Base-by-base conservation (phyloP, 148 eudicot species). In the Chenopodium suecicum region DNA sequence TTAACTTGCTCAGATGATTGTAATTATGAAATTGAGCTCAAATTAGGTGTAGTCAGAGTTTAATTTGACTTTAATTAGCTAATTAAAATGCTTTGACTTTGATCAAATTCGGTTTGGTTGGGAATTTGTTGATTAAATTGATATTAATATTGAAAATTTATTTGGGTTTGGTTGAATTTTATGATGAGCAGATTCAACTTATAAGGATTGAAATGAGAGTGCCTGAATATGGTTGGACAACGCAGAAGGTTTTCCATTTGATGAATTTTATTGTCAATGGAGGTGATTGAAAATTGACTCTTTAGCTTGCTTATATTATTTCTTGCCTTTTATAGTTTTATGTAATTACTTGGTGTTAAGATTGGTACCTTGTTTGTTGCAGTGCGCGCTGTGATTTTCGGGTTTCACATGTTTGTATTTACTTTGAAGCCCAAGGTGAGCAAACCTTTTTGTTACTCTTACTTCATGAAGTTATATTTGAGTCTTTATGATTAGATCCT, bases 321-420 rank as follows among this genome's bases (percentile, higher is more conserved):
- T 69, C n/a, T 76, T 37, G 48, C 20, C 67, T 44, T 12, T 52
- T 31, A 4, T 73, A 0, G 9, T 1, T 70, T 14, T 16, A 9
- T 41, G 14, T 70, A 20, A 22, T 22, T 56, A 48, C 63, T 52
- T 62, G 23, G 41, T 81, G 63, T 74, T 81, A 72, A 83, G 23
- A 65, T 56, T 76, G 73, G 46, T 32, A 46, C 29, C 32, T 76
- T 62, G 20, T 46, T 74, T 80, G 9, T 68, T 86, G 84, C 99
- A 96, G 99, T 91, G 75, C 98, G 99, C 1, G 94, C 98, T 22
- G 75, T 85, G 77, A 88, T 96, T 50, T 96, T 96, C 77, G 98
- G 99, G 66, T 91, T 92, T 86, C 99, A 96, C 80, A 84, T 78
- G 70, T 85, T 75, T 78, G 92, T 96, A 81, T 96, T 92, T 84